Evolutionary conservation across 108 stramenopile genomes (phyloP), one percentile per base, ranked within the genome.

Genomic region (Skeletonema tropicum): DNA sequence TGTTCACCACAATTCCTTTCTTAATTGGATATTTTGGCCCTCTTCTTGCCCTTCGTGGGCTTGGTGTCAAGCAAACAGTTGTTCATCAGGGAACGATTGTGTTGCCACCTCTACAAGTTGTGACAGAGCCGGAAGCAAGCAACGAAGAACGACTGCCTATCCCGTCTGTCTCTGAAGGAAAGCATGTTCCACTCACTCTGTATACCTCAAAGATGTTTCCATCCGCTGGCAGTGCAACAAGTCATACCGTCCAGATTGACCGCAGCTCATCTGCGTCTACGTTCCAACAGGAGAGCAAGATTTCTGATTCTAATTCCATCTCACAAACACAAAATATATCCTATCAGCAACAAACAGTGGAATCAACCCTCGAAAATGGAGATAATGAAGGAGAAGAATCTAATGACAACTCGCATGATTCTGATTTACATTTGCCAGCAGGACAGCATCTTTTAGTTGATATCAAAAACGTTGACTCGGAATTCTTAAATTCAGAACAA

Each of bases 401-500:
- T 7, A 21, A 23, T 14, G 19, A 19, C 17, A 19, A 52, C 25
- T 6, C 30, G 11, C 42, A 66, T 30, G 49, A 66, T 46, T 30
- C 42, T 30, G 52, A 68, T 49, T 68, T 60, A 45, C 89, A 93
- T 71, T 31, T 80, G 5, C 93, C 89, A 12, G 83, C 86, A 23
- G 93, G 93, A 49, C 90, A 92, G 68, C 94, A 95, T 71, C 63
- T 92, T 31, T 57, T 90, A 55, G 76, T 95, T 46, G 94, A 95
- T 64, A 89, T 95, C 46, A 86, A 89, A 64, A 73, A 91, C 60
- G 85, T 92, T 10, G 79, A 89, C 31, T 64, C 68, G 3, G 30
- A 31, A 5, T 92, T 95, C 66, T 80, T 95, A 23, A 88, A 89
- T 46, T 89, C 89, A 0, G 85, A 92, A 58, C 71, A 90, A 64